Percentiles rank a stretch among this genome's conserved stretches.
Conservation (phyloP, 768 basidiomycete species). For the Calocybe cyanea region DNA sequence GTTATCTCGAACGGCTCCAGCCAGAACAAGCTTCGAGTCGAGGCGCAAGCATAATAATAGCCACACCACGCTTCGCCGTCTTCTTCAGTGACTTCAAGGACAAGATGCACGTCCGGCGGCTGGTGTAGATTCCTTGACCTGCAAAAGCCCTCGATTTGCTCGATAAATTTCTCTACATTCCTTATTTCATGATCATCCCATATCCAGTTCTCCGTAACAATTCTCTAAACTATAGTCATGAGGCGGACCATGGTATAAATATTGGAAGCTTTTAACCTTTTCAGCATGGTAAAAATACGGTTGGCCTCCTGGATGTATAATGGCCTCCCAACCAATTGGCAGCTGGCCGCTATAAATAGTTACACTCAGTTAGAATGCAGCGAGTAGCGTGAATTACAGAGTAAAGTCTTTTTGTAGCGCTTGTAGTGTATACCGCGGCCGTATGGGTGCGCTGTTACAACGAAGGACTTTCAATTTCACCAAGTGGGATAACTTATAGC, state of each 20-base stretch:
- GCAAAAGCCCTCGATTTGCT: slow-evolving; percentile 1
- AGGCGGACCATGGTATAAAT: background rate
- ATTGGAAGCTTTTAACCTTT: background rate
- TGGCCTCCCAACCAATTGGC: slow-evolving; percentile 11
- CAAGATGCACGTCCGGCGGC: slow-evolving; percentile 3
- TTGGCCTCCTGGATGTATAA: slow-evolving; percentile 9
- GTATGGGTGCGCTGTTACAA: background rate
- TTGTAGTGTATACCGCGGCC: background rate
- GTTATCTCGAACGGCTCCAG: slow-evolving; percentile 5
- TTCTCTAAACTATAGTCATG: background rate
- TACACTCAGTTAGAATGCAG: background rate
- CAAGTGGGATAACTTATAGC: too few species aligned
- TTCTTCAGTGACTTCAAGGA: slow-evolving; percentile 1
- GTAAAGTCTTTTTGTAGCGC: slow-evolving; percentile 2
- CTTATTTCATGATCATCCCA: background rate
- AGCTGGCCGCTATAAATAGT: background rate
- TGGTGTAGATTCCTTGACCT: slow-evolving; percentile 3
- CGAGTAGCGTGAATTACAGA: background rate
- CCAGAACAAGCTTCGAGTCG: slow-evolving; percentile 12
- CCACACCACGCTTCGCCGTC: slow-evolving; percentile 7
- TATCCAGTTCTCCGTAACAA: slow-evolving; percentile 10
- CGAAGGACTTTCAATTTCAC: slow-evolving; percentile 3
- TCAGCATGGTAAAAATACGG: slow-evolving; percentile 11
- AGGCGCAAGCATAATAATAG: slow-evolving; percentile 9
- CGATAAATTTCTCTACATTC: background rate